Evolutionary conservation across 495 filamentous ascomycete genomes (phyloP), one percentile per base, ranked within the genome.

Genomic region (Penicillium chermesinum): DNA sequence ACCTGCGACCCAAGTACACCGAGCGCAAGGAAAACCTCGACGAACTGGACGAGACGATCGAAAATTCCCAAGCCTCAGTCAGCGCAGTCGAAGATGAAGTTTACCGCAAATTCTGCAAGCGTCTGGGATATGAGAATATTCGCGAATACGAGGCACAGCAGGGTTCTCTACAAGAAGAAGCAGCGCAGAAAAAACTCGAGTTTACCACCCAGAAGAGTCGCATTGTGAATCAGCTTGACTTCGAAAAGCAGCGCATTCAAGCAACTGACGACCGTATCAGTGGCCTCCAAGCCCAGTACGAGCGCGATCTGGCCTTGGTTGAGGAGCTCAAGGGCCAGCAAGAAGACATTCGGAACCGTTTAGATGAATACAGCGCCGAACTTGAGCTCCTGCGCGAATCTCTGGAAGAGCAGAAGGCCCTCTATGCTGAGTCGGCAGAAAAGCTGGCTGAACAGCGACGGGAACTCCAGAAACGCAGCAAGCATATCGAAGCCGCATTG

Each of bases 61-160:
- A 81, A 21, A 75, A 80, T 50, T 83, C 86, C 34, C 79, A 87
- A 59, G 77, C 79, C n/a, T 79, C 85, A n/a, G 88, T 96, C 44
- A 81, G 85, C 43, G 74, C 78, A 35, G 87, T 95, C 13, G 88
- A 96, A 61, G 91, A 99, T 63, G 81, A 91, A 53, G 79, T 99
- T 16, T 97, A 95, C 63, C 75, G 75, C 17, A 77, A 77, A 16
- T 99, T 97, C 72, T 97, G 94, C 72, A 79, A 82, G 57, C 82
- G 88, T 21, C 76, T 96, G 14, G 87, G 89, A 0, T 97, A 93
- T 63, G 77, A 83, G 15, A 84, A 89, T 56, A 95, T 99, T 53
- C 87, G 91, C 16, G 84, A 85, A 30, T 99, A 97, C 58, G 89
- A 96, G 64, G 85, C 83, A 6, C 90, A 94, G 48, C 93, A 97